phyloP scores from a whole-genome alignment of 1,284 basidiomycete genomes.

The Apiotrichum porosum region DNA sequence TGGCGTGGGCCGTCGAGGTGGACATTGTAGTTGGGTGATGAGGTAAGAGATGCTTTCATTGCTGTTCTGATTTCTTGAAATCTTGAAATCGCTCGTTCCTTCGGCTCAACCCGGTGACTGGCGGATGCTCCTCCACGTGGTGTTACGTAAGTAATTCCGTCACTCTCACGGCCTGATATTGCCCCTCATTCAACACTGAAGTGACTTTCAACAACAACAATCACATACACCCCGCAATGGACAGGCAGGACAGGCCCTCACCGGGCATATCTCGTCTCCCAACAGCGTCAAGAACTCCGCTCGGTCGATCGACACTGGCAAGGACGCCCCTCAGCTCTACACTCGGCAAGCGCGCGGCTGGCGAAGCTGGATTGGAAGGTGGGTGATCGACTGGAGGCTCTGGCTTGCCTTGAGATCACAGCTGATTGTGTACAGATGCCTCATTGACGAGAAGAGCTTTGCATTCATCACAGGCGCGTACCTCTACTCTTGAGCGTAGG shows the following conservation, averaged over 20 bases:
- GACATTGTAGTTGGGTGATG: conserved; percentile 6
- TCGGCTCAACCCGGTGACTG: no score
- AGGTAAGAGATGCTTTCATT: neutral
- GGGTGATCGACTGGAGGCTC: no score
- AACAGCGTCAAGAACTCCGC: conserved; percentile 5
- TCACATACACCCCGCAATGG: neutral
- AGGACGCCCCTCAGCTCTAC: conserved; percentile 3
- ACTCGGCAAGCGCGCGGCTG: conserved; percentile 19
- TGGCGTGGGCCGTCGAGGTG: conserved; percentile 51
- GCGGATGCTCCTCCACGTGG: no score
- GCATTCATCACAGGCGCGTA: conserved; percentile 12
- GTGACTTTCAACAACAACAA: neutral
- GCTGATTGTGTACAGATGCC: conserved; percentile 7
- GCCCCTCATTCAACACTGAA: no score
- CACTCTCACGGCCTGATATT: no score
- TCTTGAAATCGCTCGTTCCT: no score
- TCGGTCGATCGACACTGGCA: neutral
- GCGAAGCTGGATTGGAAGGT: conserved; percentile 24
- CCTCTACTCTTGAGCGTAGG: conserved; percentile 20
- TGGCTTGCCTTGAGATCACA: neutral
- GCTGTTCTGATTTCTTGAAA: neutral
- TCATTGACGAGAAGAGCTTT: conserved; percentile 15
- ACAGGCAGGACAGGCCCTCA: conserved; percentile 1
- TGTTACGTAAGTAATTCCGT: neutral
- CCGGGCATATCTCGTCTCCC: neutral